phyloP scores from a whole-genome alignment of 176 grass and related monocot species.

The Alloteropsis semialata region DNA sequence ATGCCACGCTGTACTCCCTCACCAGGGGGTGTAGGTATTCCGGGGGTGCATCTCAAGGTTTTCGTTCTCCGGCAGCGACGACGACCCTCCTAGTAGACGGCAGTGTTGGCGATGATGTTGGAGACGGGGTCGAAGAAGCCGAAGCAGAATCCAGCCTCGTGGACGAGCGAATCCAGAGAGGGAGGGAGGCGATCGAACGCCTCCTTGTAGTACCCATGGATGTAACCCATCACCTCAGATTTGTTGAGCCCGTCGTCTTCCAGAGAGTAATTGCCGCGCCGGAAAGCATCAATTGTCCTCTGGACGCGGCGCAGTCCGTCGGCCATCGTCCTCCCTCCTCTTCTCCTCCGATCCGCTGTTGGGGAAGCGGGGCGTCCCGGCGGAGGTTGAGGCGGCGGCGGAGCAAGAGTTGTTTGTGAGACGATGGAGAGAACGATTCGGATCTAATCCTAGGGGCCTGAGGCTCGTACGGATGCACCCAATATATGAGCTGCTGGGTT shows the following conservation, averaged over 20 bases:
- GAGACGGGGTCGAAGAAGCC: constrained; percentile 1
- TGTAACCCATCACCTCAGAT: background rate
- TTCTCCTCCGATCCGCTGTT: background rate
- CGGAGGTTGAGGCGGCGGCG: background rate
- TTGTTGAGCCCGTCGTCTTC: background rate
- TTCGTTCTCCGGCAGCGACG: no score
- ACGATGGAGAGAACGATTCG: no score
- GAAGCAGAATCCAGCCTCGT: background rate
- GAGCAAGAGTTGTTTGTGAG: background rate
- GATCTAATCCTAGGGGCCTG: no score
- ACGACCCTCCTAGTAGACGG: background rate
- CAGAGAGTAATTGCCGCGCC: background rate
- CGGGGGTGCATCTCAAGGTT: no score
- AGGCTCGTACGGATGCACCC: no score
- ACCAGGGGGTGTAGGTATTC: no score
- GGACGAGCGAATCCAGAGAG: background rate
- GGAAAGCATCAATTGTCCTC: background rate
- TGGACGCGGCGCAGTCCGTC: background rate
- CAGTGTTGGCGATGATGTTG: background rate
- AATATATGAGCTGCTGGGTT: no score
- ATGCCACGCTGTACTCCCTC: no score
- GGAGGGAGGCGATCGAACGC: background rate
- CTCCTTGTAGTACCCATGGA: background rate
- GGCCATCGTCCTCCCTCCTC: background rate
- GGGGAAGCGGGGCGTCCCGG: background rate